Conservation (phyloP, 2,329 filamentous ascomycete species). For the Cladosporium austrohemisphaericum region DNA sequence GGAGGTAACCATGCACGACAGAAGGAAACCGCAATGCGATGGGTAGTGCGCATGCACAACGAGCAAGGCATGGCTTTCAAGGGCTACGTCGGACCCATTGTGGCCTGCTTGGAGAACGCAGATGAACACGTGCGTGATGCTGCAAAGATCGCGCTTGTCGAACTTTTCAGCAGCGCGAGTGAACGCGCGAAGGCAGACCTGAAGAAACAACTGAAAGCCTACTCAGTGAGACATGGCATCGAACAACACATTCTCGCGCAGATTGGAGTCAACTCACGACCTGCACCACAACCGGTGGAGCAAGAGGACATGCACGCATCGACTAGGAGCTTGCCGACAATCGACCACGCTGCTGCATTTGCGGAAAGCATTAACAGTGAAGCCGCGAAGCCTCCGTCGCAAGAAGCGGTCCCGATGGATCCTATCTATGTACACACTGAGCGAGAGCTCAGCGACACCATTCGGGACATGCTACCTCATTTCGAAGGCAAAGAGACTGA, state of each 20-base stretch:
- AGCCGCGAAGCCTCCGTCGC: conserved; percentile 55
- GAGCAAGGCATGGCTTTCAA: conserved; percentile 77
- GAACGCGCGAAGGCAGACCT: conserved; percentile 82
- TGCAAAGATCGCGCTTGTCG: conserved; percentile 78
- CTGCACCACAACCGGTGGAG: conserved; percentile 22
- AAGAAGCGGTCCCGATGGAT: conserved; percentile 66
- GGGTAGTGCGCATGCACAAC: conserved; percentile 82
- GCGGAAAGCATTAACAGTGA: conserved; percentile 46
- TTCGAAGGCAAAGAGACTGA: conserved; percentile 90
- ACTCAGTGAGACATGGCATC: conserved; percentile 83
- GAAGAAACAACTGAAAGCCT: conserved; percentile 77
- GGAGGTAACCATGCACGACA: conserved; percentile 75
- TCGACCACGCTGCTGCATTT: conserved; percentile 43
- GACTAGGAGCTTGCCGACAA: conserved; percentile 40
- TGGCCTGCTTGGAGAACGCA: conserved; percentile 84
- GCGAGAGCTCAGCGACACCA: conserved; percentile 81
- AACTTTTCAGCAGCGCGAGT: conserved; percentile 79
- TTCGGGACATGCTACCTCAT: conserved; percentile 72
- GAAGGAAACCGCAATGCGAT: conserved; percentile 80
- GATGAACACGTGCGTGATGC: conserved; percentile 82
- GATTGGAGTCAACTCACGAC: conserved; percentile 52
- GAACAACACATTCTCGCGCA: conserved; percentile 75
- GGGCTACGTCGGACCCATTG: conserved; percentile 74
- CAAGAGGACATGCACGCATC: conserved; percentile 34
- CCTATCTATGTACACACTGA: conserved; percentile 79